A percentile compares a stretch with the other conserved stretches of the same genome.
Evolutionary conservation across 106 monocot genomes (phyloP).

Genomic region (Ottelia alismoides): DNA sequence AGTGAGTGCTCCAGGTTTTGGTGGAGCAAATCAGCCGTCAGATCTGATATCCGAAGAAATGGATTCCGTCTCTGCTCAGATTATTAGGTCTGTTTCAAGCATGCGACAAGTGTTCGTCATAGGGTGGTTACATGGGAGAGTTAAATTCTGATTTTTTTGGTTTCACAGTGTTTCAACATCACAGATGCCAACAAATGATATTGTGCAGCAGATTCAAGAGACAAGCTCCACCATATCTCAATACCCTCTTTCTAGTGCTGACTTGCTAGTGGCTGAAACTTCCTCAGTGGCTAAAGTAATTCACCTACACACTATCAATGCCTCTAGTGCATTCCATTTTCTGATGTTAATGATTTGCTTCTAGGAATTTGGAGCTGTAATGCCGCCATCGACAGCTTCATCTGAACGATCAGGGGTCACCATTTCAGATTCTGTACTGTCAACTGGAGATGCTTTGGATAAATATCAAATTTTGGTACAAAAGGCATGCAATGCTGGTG

Average conservation of each 20-base stretch:
- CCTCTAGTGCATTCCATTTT: too few species aligned
- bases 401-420: slow-evolving; percentile 28
- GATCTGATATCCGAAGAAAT: slow-evolving; percentile 44
- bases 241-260: slow-evolving; percentile 37
- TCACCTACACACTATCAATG: too few species aligned
- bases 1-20: slow-evolving; percentile 40
- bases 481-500: slow-evolving; percentile 43
- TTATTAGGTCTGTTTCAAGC: slow-evolving; percentile 34
- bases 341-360: slow-evolving; percentile 5
- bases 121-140: too few species aligned
- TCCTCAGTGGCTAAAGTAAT: slow-evolving; percentile 34
- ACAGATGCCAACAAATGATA: slow-evolving; percentile 24
- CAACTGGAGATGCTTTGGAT: slow-evolving; percentile 69
- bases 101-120: too few species aligned
- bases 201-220: slow-evolving; percentile 29
- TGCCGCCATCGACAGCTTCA: slow-evolving; percentile 25
- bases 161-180: slow-evolving; percentile 21
- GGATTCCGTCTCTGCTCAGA: slow-evolving; percentile 28
- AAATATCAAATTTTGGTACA: slow-evolving; percentile 64
- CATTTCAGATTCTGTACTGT: slow-evolving; percentile 39
- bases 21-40: slow-evolving; percentile 26
- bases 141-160: too few species aligned
- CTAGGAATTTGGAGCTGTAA: slow-evolving; percentile 49
- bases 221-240: slow-evolving; percentile 17
- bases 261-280: slow-evolving; percentile 34